Percentiles rank a stretch among this genome's conserved stretches.
Evolutionary conservation across 2,329 filamentous ascomycete genomes (phyloP).

Genomic region (Curvularia sp.): DNA sequence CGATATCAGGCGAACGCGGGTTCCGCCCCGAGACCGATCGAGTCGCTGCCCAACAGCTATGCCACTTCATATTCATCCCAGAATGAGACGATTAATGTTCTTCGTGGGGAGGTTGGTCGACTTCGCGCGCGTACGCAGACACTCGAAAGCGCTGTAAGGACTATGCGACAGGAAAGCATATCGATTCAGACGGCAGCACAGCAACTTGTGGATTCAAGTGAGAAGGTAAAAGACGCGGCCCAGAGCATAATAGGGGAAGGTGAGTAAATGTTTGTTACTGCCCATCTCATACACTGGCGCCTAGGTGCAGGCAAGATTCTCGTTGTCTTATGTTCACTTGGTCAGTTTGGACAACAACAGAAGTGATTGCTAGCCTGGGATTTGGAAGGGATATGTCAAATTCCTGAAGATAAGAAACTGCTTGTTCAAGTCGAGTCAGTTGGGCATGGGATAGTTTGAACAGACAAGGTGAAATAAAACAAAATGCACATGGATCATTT

Average conservation of each 20-base stretch:
- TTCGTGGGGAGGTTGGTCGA: constrained; percentile 41
- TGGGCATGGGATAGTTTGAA: too few relatives aligned
- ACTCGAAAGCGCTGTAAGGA: constrained; percentile 37
- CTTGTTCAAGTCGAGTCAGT: too few relatives aligned
- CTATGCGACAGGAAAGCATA: constrained; percentile 39
- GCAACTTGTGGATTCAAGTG: constrained; percentile 37
- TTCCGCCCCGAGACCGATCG: not conserved
- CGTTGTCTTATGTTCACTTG: too few relatives aligned
- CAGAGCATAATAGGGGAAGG: constrained; percentile 5
- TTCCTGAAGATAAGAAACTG: too few relatives aligned
- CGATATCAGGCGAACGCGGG: constrained; percentile 1
- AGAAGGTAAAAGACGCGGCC: constrained; percentile 35
- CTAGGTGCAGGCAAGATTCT: too few relatives aligned
- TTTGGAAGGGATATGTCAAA: too few relatives aligned
- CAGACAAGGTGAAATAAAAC: too few relatives aligned
- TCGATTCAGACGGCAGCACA: constrained; percentile 39
- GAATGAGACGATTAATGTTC: constrained; percentile 40
- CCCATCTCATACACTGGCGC: too few relatives aligned
- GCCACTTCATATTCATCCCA: constrained; percentile 17
- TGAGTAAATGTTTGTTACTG: not conserved
- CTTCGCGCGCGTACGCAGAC: constrained; percentile 40
- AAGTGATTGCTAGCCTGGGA: too few relatives aligned
- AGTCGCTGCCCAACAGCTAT: constrained; percentile 2
- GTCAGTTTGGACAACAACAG: too few relatives aligned
- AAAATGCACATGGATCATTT: too few relatives aligned